Evolutionary conservation across 345 rosid genomes (phyloP), one percentile per base, ranked within the genome.

Genomic region (Gossypium thurberi): DNA sequence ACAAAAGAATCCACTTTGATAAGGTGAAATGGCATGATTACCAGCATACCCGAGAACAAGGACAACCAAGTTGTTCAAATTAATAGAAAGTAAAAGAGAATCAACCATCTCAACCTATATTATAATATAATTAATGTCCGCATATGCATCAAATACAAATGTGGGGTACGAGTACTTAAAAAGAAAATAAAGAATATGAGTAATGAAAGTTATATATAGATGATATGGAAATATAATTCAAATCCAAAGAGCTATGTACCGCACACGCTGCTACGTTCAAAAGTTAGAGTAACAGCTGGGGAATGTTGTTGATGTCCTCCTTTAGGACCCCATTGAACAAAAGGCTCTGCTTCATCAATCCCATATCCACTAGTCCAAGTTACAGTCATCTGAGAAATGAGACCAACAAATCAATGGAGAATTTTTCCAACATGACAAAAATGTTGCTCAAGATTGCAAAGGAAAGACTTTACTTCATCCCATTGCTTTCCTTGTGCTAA

Each of bases 341-440:
- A 81, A 48, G 93, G 90, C 67, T 84, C 87, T 8, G 90, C 91
- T 74, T 79, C 75, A 75, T 48, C 78, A 2, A 81, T 83, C 43
- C 82, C 88, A 73, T 90, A 88, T 52, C 96, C 93, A 77, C 93
- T 90, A 23, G 91, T 88, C 96, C 91, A 90, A 67, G 93, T 90
- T 37, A 90, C 82, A 15, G 93, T 87, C 93, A 90, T 90, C 93
- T 88, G 81, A 77, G 65, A 15, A 61, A 61, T 15, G 20, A 61
- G 44, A 6, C 8, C 10, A 1, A 61, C 12, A 13, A 17, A 28
- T 14, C 43, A 61, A 61, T 28, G 18, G 18, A 4, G 10, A 6
- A 42, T 8, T 9, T 71, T 2, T 44, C 18, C n/a, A 66, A 46
- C 40, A 66, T 21, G 55, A 47, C 11, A n/a, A 47, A 48, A 25